Evolutionary conservation across 73 alveolate genomes (phyloP), one percentile per base, ranked within the genome.

Genomic region (Paraurostyla sp.): DNA sequence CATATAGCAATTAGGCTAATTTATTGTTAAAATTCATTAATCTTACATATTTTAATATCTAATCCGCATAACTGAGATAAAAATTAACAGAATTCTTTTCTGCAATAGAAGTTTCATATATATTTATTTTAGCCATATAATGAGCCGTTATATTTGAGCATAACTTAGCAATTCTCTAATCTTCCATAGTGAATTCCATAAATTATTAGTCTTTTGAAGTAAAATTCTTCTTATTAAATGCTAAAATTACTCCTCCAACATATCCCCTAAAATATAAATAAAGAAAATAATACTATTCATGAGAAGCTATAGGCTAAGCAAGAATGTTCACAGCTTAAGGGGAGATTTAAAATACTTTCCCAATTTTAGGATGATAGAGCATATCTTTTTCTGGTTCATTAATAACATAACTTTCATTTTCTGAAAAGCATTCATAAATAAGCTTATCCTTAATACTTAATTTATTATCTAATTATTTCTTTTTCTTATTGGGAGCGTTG

Each of bases 341-440:
- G 35, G 60, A 16, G 7, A 73, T 36, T n/a, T 73, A 23, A 73
- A 73, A 73, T 43, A 27, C 30, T 27, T 49, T 73, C 42, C 62
- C 27, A 3, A 73, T 22, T 36, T 73, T 73, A 27, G 71, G 71
- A 16, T 43, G 65, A 48, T 73, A 73, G 9, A 73, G 86, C 71
- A 73, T 33, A 46, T 73, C 86, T 36, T 73, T 73, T 9, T 73
- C 86, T 16, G 86, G 86, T 29, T 73, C 86, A 73, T 73, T 73
- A 22, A 73, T 73, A 9, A 73, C 86, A 45, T 16, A 33, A 29
- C 65, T 29, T 35, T 73, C 45, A 6, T 73, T 73, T 46, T 73
- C 86, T 6, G 71, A 48, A 11, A 73, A 45, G 50, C 86, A 73
- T 73, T 73, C 86, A 73, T 73, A 73, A 9, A 73, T 43, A 1